Evolutionary conservation across 1,139 yeast genomes (phyloP), one percentile per base, ranked within the genome.

Genomic region (Pichia sp.): DNA sequence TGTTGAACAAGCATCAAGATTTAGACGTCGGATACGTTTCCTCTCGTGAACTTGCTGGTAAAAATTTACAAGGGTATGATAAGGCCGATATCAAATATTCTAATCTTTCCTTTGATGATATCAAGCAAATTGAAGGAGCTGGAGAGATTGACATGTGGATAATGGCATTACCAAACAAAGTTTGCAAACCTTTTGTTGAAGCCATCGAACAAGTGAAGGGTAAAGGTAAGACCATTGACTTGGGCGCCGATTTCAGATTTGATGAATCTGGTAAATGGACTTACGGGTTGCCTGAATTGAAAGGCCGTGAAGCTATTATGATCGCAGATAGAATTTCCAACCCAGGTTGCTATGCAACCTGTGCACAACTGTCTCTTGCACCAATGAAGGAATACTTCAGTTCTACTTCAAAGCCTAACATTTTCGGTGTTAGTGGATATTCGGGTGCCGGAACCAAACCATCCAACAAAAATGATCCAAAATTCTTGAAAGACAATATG

Each of bases 381-480:
- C 99, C 99, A 38, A 76, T 95, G 65, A 71, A 75, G 34, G 82
- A 84, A 42, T 81, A 79, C 67, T 53, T 58, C 30, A 52, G 53
- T 34, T 65, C 73, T 33, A 69, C 73, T 20, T 93, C 95, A 33
- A 76, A 79, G 41, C 98, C 99, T 51, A 77, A 90, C 5, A 77
- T 93, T 24, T 93, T 93, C 70, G 99, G 99, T 68, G 95, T 93
- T 43, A 89, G 97, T 50, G 99, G 99, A 49, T 93, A 93, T 72
- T 92, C 99, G 24, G 99, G 99, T 57, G 99, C 99, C 17, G 99
- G 99, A 61, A 92, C 99, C 52, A 93, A 95, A 74, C 99, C 99
- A 55, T 88, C 97, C 7, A 96, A 96, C 58, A 91, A 91, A 76
- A 95, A 93, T 70, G 98, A 93, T 69, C 75, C 87, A 54, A 78